These are phyloP conservation scores for Leccinum disarticulatum DNA, from an alignment of 768 basidiomycete species.

Conservation along the genomic window DNA sequence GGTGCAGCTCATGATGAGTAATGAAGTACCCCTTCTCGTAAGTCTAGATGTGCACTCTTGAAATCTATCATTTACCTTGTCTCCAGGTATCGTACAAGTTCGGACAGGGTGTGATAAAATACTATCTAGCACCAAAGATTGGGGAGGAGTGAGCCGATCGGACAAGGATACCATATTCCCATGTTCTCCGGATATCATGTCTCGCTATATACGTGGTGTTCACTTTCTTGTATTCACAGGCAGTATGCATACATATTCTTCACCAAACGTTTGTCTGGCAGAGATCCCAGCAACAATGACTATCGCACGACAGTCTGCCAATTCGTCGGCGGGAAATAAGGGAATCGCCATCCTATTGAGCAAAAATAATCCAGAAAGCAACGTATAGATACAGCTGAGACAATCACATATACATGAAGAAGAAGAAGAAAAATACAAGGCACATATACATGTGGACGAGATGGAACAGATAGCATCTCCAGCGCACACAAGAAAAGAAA, in stretches of 20 bases:
- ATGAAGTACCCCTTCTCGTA: slow-evolving; percentile 87
- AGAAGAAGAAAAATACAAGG: not conserved
- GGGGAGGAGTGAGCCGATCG: slow-evolving; percentile 62
- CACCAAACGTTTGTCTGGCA: no score
- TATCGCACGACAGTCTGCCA: no score
- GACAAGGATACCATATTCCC: slow-evolving; percentile 6
- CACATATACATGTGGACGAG: not conserved
- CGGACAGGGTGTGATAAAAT: slow-evolving; percentile 83
- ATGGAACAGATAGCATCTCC: slow-evolving; percentile 18
- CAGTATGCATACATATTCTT: not conserved
- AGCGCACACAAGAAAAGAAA: no score
- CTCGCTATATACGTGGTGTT: slow-evolving; percentile 12
- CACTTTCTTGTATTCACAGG: slow-evolving; percentile 17
- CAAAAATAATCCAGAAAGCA: slow-evolving; percentile 7
- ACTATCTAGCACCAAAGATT: slow-evolving; percentile 96
- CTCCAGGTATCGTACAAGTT: slow-evolving; percentile 85
- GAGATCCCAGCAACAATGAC: no score
- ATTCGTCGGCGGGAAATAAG: no score
- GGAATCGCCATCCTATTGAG: not conserved
- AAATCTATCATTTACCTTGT: not conserved
- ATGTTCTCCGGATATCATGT: slow-evolving; percentile 12
- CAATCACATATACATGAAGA: slow-evolving; percentile 7
- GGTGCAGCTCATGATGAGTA: slow-evolving; percentile 87
- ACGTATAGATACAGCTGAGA: slow-evolving; percentile 16
- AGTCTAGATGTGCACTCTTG: slow-evolving; percentile 24